Evolutionary conservation across 148 eudicot genomes (phyloP), one percentile per base, ranked within the genome.

Genomic region (Vaccinium corymbosum): DNA sequence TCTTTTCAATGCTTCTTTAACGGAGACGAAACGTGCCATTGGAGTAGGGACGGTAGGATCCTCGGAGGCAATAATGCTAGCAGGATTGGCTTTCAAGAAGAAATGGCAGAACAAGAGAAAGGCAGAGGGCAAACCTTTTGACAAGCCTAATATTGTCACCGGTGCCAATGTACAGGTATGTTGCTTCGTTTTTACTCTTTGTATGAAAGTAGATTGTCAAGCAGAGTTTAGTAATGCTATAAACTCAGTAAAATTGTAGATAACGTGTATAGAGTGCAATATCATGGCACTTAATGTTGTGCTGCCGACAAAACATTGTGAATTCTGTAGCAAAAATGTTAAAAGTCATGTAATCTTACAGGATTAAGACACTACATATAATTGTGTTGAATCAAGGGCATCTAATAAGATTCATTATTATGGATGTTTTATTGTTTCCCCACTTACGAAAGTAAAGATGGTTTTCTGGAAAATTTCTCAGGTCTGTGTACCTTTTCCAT

Each of bases 141-240:
- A 86, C 83, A 86, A 86, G 46, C 88, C 88, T 57, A 86, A 86
- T 80, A 86, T 86, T 7, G 86, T 86, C 81, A 83, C 88, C 42
- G 86, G 86, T 1, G 88, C 88, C 74, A 86, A 83, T 59, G 86
- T 86, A 51, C 84, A 85, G 84, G 87, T 81, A 77, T 42, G 29
- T 15, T 22, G 1, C 38, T 42, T 19, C 0, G 6, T 42, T 42
- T 64, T 4, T 8, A 38, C 14, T 9, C 6, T 1, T 68, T 5
- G 9, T 32, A 15, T 10, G 32, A 25, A 64, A 22, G 13, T 66
- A 25, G 35, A 29, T 64, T 64, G 29, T 62, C 15, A 66, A 10
- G 35, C 32, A 66, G 35, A 22, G 15, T 66, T 22, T 66, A 3
- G 35, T 66, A 25, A 66, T 66, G 72, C 72, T 66, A 25, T 11